Evolutionary conservation across 169 alveolate genomes (phyloP).

Genomic region (Perkinsus olseni): DNA sequence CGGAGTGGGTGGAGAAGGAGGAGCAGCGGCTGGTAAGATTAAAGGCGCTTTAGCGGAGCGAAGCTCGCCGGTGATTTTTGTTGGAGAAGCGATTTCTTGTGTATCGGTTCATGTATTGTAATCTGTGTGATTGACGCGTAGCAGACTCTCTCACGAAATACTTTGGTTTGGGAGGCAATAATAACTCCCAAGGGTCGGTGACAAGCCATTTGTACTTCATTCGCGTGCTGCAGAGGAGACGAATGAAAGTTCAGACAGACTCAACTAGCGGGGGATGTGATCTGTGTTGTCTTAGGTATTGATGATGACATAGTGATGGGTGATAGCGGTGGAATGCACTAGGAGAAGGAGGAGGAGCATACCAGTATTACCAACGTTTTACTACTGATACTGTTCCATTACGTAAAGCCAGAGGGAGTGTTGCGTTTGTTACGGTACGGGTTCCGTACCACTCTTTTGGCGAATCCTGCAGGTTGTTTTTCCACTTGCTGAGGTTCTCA

Average conservation of each 20-base stretch:
- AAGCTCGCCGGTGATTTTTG: too few relatives aligned
- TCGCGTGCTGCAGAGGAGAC: background rate
- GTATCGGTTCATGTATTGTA: too few relatives aligned
- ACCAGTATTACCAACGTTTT: background rate
- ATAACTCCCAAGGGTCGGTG: too few relatives aligned
- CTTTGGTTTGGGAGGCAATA: too few relatives aligned
- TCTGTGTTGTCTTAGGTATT: background rate
- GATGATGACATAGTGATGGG: background rate
- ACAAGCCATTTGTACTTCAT: too few relatives aligned
- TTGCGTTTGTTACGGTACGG: background rate
- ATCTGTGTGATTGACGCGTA: too few relatives aligned
- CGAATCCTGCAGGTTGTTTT: too few relatives aligned
- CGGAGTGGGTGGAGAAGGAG: background rate
- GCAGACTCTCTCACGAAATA: too few relatives aligned
- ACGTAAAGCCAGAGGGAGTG: background rate
- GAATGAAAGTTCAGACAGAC: background rate
- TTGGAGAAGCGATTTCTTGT: too few relatives aligned
- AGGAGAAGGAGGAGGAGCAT: too few relatives aligned
- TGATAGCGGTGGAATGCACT: background rate
- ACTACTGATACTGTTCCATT: background rate
- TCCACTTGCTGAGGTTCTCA: too few relatives aligned
- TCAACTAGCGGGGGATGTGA: background rate
- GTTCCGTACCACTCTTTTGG: background rate
- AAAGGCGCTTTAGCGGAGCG: too few relatives aligned
- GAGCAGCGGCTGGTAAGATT: background rate